Evolutionary conservation across 2,329 filamentous ascomycete species (phyloP).

Genomic region (Ilyonectria sp.): DNA sequence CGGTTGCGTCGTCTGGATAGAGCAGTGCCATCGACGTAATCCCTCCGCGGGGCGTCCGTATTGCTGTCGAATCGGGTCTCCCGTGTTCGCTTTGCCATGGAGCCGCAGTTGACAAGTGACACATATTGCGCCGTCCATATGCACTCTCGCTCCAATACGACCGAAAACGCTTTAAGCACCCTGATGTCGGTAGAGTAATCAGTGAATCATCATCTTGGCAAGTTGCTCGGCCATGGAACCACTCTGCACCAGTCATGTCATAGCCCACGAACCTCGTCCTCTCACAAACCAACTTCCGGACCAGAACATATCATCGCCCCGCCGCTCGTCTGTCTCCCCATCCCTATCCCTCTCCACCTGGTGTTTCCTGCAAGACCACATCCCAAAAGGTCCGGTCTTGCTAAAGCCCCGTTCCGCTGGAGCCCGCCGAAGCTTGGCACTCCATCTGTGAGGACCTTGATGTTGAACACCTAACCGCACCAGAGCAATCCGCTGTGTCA

Average conservation of each 20-base stretch:
- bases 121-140: neutral
- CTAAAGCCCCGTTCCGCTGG: neutral
- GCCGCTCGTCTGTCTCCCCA: constrained; percentile 5
- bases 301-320: neutral
- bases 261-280: constrained; percentile 22
- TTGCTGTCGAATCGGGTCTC: neutral
- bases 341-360: neutral
- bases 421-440: constrained; percentile 18
- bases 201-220: constrained; percentile 6
- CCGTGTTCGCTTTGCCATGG: neutral
- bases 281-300: neutral
- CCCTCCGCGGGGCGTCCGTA: neutral
- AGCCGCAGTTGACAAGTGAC: neutral
- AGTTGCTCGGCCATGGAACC: constrained; percentile 6
- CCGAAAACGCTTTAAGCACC: neutral
- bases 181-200: neutral
- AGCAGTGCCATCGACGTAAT: neutral
- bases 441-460: constrained; percentile 25
- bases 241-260: constrained; percentile 16
- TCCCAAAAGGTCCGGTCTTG: neutral
- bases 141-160: neutral
- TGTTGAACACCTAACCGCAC: constrained; percentile 18
- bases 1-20: neutral
- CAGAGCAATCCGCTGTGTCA: constrained; percentile 6
- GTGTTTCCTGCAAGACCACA: constrained; percentile 5